Conservation (phyloP, 1,139 yeast genomes). For the Suhomyces terraborum region DNA sequence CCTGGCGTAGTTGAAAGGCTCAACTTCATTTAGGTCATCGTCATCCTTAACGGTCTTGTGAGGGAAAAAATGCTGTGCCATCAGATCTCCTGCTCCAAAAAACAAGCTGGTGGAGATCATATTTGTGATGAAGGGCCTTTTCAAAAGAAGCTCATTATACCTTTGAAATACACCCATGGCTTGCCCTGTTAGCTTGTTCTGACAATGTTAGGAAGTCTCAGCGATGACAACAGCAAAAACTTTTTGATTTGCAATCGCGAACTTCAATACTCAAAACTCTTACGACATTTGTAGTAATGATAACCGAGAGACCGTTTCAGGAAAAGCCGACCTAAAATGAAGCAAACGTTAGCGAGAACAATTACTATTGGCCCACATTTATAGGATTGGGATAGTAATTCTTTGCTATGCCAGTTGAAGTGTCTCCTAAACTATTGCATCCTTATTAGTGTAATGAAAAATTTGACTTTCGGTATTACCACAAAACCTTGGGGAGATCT, state of each 20-base stretch:
- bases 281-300: not conserved
- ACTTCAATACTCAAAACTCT: not conserved
- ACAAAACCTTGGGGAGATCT: too few species aligned
- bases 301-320: constrained; percentile 3
- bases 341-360: constrained; percentile 2
- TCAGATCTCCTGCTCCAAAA: constrained; percentile 72
- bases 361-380: not conserved
- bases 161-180: constrained; percentile 31
- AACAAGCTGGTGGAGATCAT: constrained; percentile 58
- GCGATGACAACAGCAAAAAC: constrained; percentile 4
- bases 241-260: constrained; percentile 9
- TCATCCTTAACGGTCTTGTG: constrained; percentile 22
- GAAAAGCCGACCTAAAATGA: not conserved
- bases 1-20: constrained; percentile 41
- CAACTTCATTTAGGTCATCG: constrained; percentile 21
- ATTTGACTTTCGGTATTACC: too few species aligned
- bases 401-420: too few species aligned
- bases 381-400: not conserved
- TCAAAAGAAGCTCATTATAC: constrained; percentile 45
- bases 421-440: too few species aligned
- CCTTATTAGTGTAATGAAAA: too few species aligned
- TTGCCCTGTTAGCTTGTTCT: constrained; percentile 1
- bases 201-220: not conserved
- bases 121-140: constrained; percentile 56
- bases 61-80: constrained; percentile 67